These are phyloP conservation scores for Coniochaeta sp. DNA, from an alignment of 2,329 filamentous ascomycete species.

Conservation along the genomic window DNA sequence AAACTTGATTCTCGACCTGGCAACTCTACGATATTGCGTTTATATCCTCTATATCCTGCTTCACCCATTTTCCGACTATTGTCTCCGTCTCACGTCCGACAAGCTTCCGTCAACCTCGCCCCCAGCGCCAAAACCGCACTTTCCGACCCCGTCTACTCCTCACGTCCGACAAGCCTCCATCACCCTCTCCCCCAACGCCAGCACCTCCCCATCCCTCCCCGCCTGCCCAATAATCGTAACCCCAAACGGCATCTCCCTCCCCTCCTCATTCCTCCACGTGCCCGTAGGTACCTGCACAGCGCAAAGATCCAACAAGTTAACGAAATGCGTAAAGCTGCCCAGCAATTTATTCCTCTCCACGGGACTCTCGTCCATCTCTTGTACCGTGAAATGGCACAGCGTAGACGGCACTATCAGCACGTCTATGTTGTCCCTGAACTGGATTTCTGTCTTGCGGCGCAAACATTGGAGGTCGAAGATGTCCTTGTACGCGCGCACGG, in stretches of 20 bases:
- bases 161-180: slow-evolving; percentile 1
- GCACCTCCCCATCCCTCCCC: slow-evolving; percentile 3
- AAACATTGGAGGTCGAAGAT: too few species aligned
- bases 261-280: slow-evolving; percentile 17
- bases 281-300: slow-evolving; percentile 41
- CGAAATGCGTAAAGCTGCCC: slow-evolving; percentile 47
- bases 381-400: slow-evolving; percentile 35
- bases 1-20: too few species aligned
- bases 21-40: too few species aligned
- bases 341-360: slow-evolving; percentile 39
- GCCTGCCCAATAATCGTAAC: slow-evolving; percentile 32
- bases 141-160: not conserved
- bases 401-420: slow-evolving; percentile 43
- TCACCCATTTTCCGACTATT: too few species aligned
- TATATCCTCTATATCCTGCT: too few species aligned
- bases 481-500: slow-evolving; percentile 29
- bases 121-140: too few species aligned
- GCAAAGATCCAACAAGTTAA: slow-evolving; percentile 49
- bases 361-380: slow-evolving; percentile 41
- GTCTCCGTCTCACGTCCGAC: too few species aligned
- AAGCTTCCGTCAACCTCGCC: too few species aligned
- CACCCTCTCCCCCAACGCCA: slow-evolving; percentile 4
- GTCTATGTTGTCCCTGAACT: slow-evolving; percentile 22
- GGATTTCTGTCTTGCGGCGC: slow-evolving; percentile 30
- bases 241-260: slow-evolving; percentile 31